These are phyloP conservation scores for Dipodascus albidus DNA, from an alignment of 805 yeast species.

Conservation along the genomic window DNA sequence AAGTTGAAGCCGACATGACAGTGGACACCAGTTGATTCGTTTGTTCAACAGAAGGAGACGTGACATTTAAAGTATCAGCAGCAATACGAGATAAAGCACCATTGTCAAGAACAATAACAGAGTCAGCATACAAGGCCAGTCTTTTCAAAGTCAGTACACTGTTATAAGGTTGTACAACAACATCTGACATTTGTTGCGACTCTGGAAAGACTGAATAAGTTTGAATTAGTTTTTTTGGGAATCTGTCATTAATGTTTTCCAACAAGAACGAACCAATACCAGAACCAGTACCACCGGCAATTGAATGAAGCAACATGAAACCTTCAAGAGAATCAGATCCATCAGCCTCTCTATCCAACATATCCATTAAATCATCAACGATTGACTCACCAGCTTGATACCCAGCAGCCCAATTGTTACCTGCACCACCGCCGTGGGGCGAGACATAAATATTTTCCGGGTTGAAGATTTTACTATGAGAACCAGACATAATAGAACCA, in stretches of 20 bases:
- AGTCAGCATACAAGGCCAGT: slow-evolving; percentile 74
- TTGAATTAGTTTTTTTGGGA: slow-evolving; percentile 68
- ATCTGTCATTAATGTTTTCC: slow-evolving; percentile 70
- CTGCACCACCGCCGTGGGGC: slow-evolving; percentile 85
- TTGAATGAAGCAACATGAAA: slow-evolving; percentile 84
- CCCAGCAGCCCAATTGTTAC: slow-evolving; percentile 93
- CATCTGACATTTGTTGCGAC: slow-evolving; percentile 74
- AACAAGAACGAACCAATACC: slow-evolving; percentile 81
- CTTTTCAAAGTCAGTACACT: slow-evolving; percentile 73
- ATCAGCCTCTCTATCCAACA: slow-evolving; percentile 84
- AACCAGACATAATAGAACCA: slow-evolving; percentile 41
- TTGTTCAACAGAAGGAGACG: slow-evolving; percentile 58
- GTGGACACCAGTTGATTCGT: slow-evolving; percentile 79
- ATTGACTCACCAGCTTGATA: slow-evolving; percentile 60
- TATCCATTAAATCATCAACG: slow-evolving; percentile 64
- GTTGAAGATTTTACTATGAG: slow-evolving; percentile 57
- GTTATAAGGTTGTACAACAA: slow-evolving; percentile 97
- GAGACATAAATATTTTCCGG: slow-evolving; percentile 73
- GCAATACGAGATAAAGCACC: slow-evolving; percentile 71
- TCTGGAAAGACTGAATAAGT: slow-evolving; percentile 84
- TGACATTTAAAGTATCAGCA: slow-evolving; percentile 42
- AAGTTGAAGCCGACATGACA: slow-evolving; percentile 73
- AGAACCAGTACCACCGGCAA: slow-evolving; percentile 98
- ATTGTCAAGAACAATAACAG: slow-evolving; percentile 83
- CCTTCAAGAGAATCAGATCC: slow-evolving; percentile 83